Conservation (phyloP, 306 rosid species). For the Albizia julibrissin region DNA sequence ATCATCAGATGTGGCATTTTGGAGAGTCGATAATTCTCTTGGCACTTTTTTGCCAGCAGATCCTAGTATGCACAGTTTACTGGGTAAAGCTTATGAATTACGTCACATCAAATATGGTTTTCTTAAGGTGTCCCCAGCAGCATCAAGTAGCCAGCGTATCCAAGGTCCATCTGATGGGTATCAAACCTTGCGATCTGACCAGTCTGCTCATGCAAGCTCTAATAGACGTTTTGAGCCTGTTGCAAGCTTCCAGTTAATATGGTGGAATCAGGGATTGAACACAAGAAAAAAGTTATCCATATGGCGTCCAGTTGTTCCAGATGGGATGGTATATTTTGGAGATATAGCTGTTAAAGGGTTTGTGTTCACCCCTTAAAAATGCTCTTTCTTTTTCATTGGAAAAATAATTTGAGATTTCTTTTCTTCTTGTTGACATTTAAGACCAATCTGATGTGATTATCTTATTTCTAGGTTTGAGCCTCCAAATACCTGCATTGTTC, state of each 20-base stretch:
- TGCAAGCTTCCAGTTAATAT: conserved; percentile 78
- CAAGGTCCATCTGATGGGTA: conserved; percentile 40
- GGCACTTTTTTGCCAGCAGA: conserved; percentile 94
- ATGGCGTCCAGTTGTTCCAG: conserved; percentile 92
- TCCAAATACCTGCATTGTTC: conserved; percentile 83
- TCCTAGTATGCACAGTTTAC: conserved; percentile 50
- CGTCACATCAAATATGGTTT: conserved; percentile 71
- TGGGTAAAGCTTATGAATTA: conserved; percentile 72
- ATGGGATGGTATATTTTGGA: conserved; percentile 85
- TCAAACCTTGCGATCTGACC: conserved; percentile 47
- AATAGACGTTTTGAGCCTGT: conserved; percentile 72
- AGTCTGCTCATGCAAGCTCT: conserved; percentile 52
- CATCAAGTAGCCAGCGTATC: conserved; percentile 41
- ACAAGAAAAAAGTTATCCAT: conserved; percentile 75
- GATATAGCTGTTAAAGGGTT: conserved; percentile 87
- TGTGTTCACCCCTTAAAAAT: conserved; percentile 20
- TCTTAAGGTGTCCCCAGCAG: conserved; percentile 49
- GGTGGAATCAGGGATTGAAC: conserved; percentile 89
- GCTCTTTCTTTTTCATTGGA: conserved; percentile 14
- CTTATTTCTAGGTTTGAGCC: conserved; percentile 76
- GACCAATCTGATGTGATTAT: conserved; percentile 14
- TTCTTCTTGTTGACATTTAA: conserved; percentile 26
- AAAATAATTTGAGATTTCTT: conserved; percentile 13
- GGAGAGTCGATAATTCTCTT: conserved; percentile 90
- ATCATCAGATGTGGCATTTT: conserved; percentile 60